phyloP scores from a whole-genome alignment of 2,329 filamentous ascomycete genomes.

The Botryotinia globosa region DNA sequence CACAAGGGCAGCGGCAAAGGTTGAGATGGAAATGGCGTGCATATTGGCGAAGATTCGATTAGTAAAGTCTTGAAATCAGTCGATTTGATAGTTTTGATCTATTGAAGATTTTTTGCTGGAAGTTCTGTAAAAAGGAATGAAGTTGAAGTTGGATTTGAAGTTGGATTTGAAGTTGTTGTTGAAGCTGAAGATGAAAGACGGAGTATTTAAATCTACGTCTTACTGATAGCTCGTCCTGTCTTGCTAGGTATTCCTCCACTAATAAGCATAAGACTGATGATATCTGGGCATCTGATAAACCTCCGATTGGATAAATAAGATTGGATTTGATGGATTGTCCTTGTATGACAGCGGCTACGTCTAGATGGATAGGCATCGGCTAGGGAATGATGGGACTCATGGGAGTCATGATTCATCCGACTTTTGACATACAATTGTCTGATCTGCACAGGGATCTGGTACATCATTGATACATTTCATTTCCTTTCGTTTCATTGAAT shows the following conservation, averaged over 20 bases:
- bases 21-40: slow-evolving; percentile 14
- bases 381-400: background rate
- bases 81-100: background rate
- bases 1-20: slow-evolving; percentile 11
- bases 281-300: background rate
- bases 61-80: background rate
- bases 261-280: background rate
- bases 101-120: background rate
- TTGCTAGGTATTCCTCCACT: background rate
- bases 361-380: background rate
- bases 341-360: background rate
- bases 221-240: too few species aligned
- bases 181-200: background rate
- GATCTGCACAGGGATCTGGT: background rate
- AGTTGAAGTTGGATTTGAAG: background rate
- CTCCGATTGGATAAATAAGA: background rate
- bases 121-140: background rate
- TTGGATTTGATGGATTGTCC: background rate
- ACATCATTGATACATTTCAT: too few species aligned
- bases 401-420: too few species aligned
- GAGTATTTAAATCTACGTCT: background rate
- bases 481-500: background rate
- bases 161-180: background rate
- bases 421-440: background rate
- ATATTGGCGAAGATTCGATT: slow-evolving; percentile 9